These are phyloP conservation scores for Fusarium nematophilum DNA, from an alignment of 2,329 filamentous ascomycete genomes.

Conservation along the genomic window DNA sequence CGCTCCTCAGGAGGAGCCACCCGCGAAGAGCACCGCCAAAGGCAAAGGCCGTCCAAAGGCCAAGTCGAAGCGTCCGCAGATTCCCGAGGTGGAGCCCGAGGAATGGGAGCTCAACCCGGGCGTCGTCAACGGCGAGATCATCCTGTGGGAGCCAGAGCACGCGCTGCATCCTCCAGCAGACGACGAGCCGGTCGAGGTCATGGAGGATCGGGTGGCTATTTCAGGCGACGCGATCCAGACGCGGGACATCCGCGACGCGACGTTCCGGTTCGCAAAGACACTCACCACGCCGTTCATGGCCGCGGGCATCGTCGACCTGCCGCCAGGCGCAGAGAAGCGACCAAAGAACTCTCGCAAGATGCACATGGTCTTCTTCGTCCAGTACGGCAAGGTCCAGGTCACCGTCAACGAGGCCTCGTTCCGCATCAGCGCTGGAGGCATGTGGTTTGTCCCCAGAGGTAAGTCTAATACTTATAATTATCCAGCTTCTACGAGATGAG, in stretches of 20 bases:
- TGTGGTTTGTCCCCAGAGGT: slow-evolving; percentile 97
- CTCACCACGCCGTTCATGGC: slow-evolving; percentile 88
- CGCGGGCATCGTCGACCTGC: slow-evolving; percentile 88
- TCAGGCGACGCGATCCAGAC: slow-evolving; percentile 67
- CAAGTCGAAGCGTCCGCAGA: slow-evolving; percentile 51
- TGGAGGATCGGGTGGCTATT: slow-evolving; percentile 67
- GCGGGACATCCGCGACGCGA: slow-evolving; percentile 70
- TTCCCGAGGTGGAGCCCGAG: slow-evolving; percentile 68
- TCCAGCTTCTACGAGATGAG: background rate
- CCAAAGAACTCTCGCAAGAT: slow-evolving; percentile 94
- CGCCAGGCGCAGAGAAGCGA: slow-evolving; percentile 83
- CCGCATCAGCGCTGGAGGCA: slow-evolving; percentile 85
- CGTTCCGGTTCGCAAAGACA: slow-evolving; percentile 91
- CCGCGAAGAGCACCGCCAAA: slow-evolving; percentile 39
- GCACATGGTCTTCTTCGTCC: slow-evolving; percentile 97
- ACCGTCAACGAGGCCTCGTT: slow-evolving; percentile 81
- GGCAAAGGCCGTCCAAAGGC: slow-evolving; percentile 45
- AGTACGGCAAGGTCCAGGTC: slow-evolving; percentile 83
- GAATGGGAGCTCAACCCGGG: slow-evolving; percentile 79
- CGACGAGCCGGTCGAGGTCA: slow-evolving; percentile 65
- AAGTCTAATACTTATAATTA: slow-evolving; percentile 51
- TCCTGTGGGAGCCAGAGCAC: slow-evolving; percentile 71
- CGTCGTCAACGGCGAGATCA: slow-evolving; percentile 70
- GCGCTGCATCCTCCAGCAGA: slow-evolving; percentile 64
- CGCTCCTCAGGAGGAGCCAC: slow-evolving; percentile 67